Evolutionary conservation across 164 flowering plant genomes (phyloP).

Genomic region (Pachysandra terminalis): DNA sequence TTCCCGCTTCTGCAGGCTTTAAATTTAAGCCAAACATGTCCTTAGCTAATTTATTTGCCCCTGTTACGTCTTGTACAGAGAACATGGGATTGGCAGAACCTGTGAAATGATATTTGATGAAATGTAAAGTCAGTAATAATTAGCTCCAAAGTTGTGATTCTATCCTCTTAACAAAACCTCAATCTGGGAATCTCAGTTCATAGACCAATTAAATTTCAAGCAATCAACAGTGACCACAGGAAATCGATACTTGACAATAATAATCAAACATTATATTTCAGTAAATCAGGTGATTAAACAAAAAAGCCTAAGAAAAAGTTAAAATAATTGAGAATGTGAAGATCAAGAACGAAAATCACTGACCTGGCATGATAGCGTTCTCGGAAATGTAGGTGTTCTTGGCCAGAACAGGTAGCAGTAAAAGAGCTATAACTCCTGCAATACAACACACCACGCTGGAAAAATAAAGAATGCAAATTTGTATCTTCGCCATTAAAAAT

Average conservation of each 20-base stretch:
- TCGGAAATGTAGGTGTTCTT: conserved; percentile 93
- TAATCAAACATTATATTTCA: background rate
- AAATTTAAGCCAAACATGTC: conserved; percentile 36
- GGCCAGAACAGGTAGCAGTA: conserved; percentile 77
- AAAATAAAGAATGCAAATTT: background rate
- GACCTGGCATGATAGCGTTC: conserved; percentile 97
- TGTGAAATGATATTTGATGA: conserved; percentile 19
- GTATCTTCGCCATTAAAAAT: background rate
- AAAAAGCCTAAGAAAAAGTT: too few species aligned
- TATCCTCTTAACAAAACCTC: background rate
- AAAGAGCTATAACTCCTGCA: conserved; percentile 68
- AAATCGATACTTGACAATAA: background rate
- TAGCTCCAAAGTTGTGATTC: background rate
- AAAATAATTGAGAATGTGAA: background rate
- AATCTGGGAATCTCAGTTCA: background rate
- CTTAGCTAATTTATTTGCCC: conserved; percentile 56
- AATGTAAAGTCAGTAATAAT: background rate
- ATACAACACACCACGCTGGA: conserved; percentile 64
- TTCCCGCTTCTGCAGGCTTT: conserved; percentile 28
- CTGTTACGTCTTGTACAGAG: conserved; percentile 51
- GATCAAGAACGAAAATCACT: background rate
- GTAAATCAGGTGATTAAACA: background rate
- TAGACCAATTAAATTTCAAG: background rate
- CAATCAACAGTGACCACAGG: background rate
- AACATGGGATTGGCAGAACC: conserved; percentile 87